These are phyloP conservation scores for Penicillium thymicola DNA, from an alignment of 2,329 filamentous ascomycete species.

Conservation along the genomic window DNA sequence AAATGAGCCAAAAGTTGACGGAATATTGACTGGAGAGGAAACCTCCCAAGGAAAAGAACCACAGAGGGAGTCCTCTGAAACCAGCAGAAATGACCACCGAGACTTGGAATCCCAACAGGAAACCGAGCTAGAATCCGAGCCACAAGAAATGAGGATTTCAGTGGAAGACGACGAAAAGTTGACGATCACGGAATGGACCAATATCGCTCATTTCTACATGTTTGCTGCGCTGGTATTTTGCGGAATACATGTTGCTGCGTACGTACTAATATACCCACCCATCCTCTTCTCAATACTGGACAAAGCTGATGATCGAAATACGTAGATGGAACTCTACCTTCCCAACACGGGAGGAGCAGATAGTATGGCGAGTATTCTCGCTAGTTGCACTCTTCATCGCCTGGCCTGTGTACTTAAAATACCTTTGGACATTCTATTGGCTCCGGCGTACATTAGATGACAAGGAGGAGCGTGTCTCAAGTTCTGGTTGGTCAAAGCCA, in stretches of 20 bases:
- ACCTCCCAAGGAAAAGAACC: not conserved
- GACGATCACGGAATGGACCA: not conserved
- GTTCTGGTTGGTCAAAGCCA: not conserved
- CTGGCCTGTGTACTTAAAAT: not conserved
- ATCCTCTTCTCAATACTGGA: not conserved
- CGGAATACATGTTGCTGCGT: slow-evolving; percentile 12
- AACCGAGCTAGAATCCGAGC: not conserved
- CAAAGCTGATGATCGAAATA: not conserved
- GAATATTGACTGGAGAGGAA: not conserved
- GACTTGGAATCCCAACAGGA: not conserved
- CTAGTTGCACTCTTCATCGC: not conserved
- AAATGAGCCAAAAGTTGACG: not conserved
- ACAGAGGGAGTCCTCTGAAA: not conserved
- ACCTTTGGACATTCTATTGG: not conserved
- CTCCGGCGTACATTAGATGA: not conserved
- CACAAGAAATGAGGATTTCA: not conserved
- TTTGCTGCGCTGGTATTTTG: not conserved
- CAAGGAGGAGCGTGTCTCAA: not conserved
- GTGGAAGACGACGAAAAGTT: not conserved
- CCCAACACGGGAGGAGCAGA: not conserved
- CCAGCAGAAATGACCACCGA: not conserved
- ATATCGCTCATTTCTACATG: slow-evolving; percentile 1
- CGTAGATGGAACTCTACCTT: slow-evolving; percentile 9
- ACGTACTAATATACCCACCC: not conserved
- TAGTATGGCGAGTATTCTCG: slow-evolving; percentile 6